These are phyloP conservation scores for Rhipidocladum racemiflorum DNA, from an alignment of 176 grass and related monocot genomes.

Conservation along the genomic window DNA sequence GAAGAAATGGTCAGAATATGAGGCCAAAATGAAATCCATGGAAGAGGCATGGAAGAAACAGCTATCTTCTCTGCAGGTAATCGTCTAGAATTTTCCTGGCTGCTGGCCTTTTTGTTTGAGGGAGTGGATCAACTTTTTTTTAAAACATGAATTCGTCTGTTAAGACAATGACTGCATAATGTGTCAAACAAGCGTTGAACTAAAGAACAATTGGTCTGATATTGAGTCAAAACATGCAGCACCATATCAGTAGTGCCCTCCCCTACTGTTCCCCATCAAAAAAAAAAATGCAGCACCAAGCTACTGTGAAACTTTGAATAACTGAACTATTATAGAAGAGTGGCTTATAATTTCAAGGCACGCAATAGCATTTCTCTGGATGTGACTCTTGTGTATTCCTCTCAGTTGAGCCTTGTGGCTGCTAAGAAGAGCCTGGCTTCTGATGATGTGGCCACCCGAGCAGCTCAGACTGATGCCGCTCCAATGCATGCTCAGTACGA, in stretches of 20 bases:
- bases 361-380: not conserved
- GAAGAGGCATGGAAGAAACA: constrained; percentile 87
- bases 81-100: constrained; percentile 3
- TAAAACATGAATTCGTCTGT: constrained; percentile 20
- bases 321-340: constrained; percentile 2
- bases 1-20: constrained; percentile 84
- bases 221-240: not conserved
- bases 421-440: constrained; percentile 74
- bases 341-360: not conserved
- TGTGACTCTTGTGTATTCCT: constrained; percentile 33
- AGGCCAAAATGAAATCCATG: constrained; percentile 90
- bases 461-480: constrained; percentile 31
- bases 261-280: no score
- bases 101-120: constrained; percentile 1
- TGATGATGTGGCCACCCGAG: constrained; percentile 36
- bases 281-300: not conserved
- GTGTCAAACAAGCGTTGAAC: not conserved
- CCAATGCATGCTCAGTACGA: constrained; percentile 50
- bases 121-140: not conserved
- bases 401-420: constrained; percentile 69
- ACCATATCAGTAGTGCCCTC: no score
- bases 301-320: not conserved
- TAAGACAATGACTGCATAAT: constrained; percentile 1
- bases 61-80: constrained; percentile 85
- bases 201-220: constrained; percentile 5